phyloP scores from a whole-genome alignment of 306 rosid genomes.

The Chamaecrista fasciculata region DNA sequence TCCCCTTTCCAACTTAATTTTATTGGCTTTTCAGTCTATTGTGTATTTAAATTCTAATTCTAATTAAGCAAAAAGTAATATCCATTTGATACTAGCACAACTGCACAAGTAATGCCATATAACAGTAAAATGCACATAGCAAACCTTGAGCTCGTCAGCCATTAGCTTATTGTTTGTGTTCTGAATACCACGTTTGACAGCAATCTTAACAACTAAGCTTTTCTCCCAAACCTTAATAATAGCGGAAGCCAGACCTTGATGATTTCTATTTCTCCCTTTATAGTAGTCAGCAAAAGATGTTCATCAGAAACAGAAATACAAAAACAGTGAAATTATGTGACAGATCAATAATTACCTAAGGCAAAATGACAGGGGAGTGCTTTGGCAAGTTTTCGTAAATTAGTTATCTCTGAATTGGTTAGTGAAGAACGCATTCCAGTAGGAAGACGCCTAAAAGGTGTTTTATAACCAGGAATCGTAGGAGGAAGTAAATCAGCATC shows the following conservation, averaged over 20 bases:
- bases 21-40: conserved; percentile 1
- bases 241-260: conserved; percentile 84
- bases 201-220: conserved; percentile 82
- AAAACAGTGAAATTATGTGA: conserved; percentile 7
- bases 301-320: conserved; percentile 24
- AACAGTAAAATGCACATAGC: conserved; percentile 33
- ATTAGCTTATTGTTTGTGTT: conserved; percentile 92
- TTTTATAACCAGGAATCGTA: conserved; percentile 69
- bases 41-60: conserved; percentile 8
- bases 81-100: background rate
- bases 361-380: conserved; percentile 95
- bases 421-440: conserved; percentile 66
- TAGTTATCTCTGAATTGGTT: conserved; percentile 73
- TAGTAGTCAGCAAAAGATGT: conserved; percentile 16
- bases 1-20: background rate
- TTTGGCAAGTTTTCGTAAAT: conserved; percentile 72
- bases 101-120: background rate
- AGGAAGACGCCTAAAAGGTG: conserved; percentile 90
- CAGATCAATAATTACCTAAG: conserved; percentile 56
- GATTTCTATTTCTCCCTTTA: conserved; percentile 91
- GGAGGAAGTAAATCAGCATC: conserved; percentile 92
- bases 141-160: conserved; percentile 87
- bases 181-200: conserved; percentile 91
- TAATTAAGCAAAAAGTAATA: no score
- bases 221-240: conserved; percentile 90